A percentile compares a stretch with the other conserved stretches of the same genome.
phyloP scores from a whole-genome alignment of 257 asterid species.

The Jacaranda copaia region DNA sequence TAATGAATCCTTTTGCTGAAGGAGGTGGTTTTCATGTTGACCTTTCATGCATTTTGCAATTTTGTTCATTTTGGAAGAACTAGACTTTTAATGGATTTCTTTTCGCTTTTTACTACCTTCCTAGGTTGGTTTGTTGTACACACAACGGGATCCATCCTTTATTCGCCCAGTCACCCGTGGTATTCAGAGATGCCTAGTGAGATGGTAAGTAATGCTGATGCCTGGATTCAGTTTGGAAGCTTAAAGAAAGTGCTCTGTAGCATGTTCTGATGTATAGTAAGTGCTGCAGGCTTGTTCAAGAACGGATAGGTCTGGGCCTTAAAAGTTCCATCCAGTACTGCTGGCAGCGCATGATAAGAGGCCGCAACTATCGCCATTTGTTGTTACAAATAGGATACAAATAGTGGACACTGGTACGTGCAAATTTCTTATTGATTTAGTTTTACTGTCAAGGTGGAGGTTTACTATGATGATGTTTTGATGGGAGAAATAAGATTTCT shows the following conservation, averaged over 20 bases:
- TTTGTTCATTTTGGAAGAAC: slow-evolving; percentile 7
- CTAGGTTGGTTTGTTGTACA: slow-evolving; percentile 89
- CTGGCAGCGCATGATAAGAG: slow-evolving; percentile 84
- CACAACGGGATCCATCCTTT: slow-evolving; percentile 86
- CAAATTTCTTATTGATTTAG: slow-evolving; percentile 18
- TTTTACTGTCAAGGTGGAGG: not conserved
- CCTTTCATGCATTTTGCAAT: not conserved
- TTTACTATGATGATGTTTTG: not conserved
- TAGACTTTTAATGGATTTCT: not conserved
- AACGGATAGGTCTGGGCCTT: slow-evolving; percentile 58
- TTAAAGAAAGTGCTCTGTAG: slow-evolving; percentile 19
- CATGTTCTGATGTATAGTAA: slow-evolving; percentile 39
- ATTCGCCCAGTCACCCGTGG: slow-evolving; percentile 93
- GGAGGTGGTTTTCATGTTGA: not conserved
- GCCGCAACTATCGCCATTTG: slow-evolving; percentile 94
- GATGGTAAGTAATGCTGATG: slow-evolving; percentile 74
- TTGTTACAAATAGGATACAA: slow-evolving; percentile 68
- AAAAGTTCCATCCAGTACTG: slow-evolving; percentile 53
- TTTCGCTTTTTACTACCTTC: slow-evolving; percentile 11
- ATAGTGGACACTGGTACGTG: slow-evolving; percentile 45
- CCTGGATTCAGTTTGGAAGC: slow-evolving; percentile 35
- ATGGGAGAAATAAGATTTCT: slow-evolving; percentile 14
- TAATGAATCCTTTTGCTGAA: not conserved
- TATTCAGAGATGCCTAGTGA: slow-evolving; percentile 87
- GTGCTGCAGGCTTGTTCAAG: slow-evolving; percentile 88